Percentiles rank a stretch among this genome's conserved stretches.
Conservation (phyloP, 129 eudicot species). For the Glebionis coronaria region DNA sequence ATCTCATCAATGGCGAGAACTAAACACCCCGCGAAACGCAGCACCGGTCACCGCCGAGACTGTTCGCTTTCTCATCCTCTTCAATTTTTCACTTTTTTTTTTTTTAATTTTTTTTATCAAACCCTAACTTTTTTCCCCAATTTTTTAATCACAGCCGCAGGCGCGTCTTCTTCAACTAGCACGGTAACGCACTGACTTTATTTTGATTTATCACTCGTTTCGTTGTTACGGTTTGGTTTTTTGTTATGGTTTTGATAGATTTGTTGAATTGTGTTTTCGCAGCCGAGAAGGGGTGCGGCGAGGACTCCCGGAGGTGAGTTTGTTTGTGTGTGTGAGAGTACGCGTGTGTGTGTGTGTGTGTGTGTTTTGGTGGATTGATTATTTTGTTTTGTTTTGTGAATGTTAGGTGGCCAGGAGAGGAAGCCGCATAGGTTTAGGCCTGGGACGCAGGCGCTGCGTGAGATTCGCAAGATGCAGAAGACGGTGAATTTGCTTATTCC, state of each 20-base stretch:
- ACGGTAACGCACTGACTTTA: neutral
- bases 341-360: constrained; percentile 10
- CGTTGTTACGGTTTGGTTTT: neutral
- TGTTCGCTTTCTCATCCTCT: constrained; percentile 16
- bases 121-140: constrained; percentile 25
- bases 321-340: neutral
- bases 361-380: constrained; percentile 1
- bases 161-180: constrained; percentile 34
- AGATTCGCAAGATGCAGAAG: constrained; percentile 66
- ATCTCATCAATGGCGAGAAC: constrained; percentile 49
- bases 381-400: neutral
- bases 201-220: constrained; percentile 3
- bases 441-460: constrained; percentile 74
- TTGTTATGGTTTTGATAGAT: neutral
- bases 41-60: constrained; percentile 11
- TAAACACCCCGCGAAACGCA: constrained; percentile 42
- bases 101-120: constrained; percentile 5
- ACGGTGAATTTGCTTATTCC: constrained; percentile 57
- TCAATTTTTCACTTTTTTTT: neutral
- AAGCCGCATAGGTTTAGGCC: constrained; percentile 48
- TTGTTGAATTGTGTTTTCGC: neutral
- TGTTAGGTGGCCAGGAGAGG: constrained; percentile 24
- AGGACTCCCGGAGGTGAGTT: constrained; percentile 22
- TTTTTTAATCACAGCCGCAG: constrained; percentile 17
- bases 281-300: constrained; percentile 20